Evolutionary conservation across 257 asterid genomes (phyloP).

Genomic region (Solanum tarijense): DNA sequence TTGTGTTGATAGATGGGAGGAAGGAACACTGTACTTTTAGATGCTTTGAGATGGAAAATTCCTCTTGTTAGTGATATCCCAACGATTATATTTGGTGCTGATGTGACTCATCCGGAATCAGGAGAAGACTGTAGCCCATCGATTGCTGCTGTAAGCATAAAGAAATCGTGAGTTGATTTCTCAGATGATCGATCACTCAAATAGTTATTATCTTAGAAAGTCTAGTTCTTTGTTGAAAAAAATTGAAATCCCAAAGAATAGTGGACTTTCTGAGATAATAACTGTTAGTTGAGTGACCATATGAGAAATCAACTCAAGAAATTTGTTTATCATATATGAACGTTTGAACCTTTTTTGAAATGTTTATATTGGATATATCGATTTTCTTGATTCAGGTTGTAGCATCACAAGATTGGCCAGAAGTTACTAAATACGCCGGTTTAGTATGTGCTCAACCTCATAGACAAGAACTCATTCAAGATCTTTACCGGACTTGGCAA

Average conservation of each 20-base stretch:
- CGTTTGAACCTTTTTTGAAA: background rate
- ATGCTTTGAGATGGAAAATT: constrained; percentile 85
- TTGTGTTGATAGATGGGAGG: constrained; percentile 85
- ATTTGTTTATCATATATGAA: background rate
- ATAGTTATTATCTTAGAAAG: background rate
- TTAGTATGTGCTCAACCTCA: constrained; percentile 98
- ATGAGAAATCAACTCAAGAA: background rate
- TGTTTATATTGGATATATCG: background rate
- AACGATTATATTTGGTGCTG: constrained; percentile 95
- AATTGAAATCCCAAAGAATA: background rate
- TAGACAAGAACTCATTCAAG: constrained; percentile 90
- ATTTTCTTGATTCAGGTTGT: constrained; percentile 49
- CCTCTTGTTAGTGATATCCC: constrained; percentile 96
- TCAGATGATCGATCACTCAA: background rate
- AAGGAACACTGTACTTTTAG: constrained; percentile 77
- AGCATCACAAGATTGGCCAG: constrained; percentile 99
- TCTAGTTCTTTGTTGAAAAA: background rate
- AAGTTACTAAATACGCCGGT: constrained; percentile 95
- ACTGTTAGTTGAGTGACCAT: background rate
- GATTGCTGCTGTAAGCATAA: constrained; percentile 77
- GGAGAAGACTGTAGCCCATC: constrained; percentile 98
- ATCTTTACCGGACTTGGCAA: constrained; percentile 88
- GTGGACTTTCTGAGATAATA: background rate
- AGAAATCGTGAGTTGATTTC: background rate
- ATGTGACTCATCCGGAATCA: constrained; percentile 95